Evolutionary conservation across 768 basidiomycete genomes (phyloP).

Genomic region (Tulasnella sp.): DNA sequence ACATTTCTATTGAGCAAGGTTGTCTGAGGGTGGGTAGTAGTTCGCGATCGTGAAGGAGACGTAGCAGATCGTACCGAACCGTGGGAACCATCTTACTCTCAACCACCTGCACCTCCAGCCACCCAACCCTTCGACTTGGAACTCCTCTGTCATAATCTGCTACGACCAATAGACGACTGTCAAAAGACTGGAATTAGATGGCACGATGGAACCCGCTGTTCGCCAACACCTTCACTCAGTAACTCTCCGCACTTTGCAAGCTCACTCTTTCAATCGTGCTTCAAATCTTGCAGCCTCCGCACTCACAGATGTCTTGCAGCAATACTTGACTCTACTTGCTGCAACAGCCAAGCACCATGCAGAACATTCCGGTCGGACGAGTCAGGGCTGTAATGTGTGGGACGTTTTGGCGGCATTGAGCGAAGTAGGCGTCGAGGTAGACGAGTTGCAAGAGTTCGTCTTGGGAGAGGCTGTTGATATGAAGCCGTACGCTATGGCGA

Average conservation of each 20-base stretch:
- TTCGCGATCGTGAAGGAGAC: neutral
- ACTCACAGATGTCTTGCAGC: conserved; percentile 66
- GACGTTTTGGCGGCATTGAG: conserved; percentile 61
- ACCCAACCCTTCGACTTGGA: conserved; percentile 1
- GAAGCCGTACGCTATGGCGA: conserved; percentile 41
- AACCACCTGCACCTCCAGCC: neutral
- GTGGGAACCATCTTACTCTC: neutral
- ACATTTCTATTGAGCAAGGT: too few species aligned
- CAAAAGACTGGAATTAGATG: neutral
- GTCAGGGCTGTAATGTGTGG: conserved; percentile 41
- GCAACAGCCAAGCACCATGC: conserved; percentile 65
- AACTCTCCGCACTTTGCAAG: conserved; percentile 51
- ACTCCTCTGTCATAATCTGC: neutral
- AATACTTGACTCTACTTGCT: conserved; percentile 60
- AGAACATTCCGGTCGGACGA: conserved; percentile 57
- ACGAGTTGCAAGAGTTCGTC: conserved; percentile 43
- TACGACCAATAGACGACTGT: neutral
- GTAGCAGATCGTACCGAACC: neutral
- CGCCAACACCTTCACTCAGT: conserved; percentile 19
- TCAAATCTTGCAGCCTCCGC: conserved; percentile 63
- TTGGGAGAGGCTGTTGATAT: conserved; percentile 61
- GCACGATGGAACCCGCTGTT: conserved; percentile 14
- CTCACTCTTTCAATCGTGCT: conserved; percentile 66
- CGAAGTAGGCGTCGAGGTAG: conserved; percentile 64
- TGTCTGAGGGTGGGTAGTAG: too few species aligned